Base-by-base conservation (phyloP, 140 eudicot species). In the Cichorium intybus region DNA sequence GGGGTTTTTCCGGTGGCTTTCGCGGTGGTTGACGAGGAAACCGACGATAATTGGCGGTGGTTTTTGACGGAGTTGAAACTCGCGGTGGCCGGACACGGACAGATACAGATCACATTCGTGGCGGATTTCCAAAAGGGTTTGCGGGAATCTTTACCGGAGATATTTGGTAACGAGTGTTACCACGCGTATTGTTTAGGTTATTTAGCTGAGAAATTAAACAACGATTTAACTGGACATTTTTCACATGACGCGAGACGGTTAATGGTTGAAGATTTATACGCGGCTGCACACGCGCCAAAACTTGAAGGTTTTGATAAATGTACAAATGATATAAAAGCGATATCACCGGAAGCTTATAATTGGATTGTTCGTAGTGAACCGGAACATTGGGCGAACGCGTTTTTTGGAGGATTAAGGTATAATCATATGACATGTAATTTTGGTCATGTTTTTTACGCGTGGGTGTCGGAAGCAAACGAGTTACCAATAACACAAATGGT, bases 401-500 rank as follows among this genome's bases (percentile, higher is more conserved):
- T 60, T 55, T 68, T 79, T 26, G 51, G 41, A 24, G 83, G 83
- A 21, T 45, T 70, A 17, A 67, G 80, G 54, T 79, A 73, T 29
- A 73, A 79, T 47, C 80, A 73, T 45, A 60, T 79, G 80, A 73
- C 76, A 15, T 74, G 73, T 3, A 56, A 79, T 41, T 79, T 79
- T 8, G 83, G 83, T 43, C 47, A 61, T 22, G 16, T 16, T 27
- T 68, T 79, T 35, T 73, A 73, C 73, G 37, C 72, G 26, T 79
- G 80, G 83, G 83, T 73, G 1, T 79, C 83, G 0, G 83, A 79
- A 34, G 83, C 75, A 17, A 60, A 61, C 24, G 83, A 79, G 46
- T 62, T 79, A 31, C 80, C 83, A 23, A 75, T 80, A 50, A 80
- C 81, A 17, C 80, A 79, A 50, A 34, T 79, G 83, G n/a, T 78